These are phyloP conservation scores for Gossypium longicalyx DNA, from an alignment of 345 rosid genomes.

Conservation along the genomic window DNA sequence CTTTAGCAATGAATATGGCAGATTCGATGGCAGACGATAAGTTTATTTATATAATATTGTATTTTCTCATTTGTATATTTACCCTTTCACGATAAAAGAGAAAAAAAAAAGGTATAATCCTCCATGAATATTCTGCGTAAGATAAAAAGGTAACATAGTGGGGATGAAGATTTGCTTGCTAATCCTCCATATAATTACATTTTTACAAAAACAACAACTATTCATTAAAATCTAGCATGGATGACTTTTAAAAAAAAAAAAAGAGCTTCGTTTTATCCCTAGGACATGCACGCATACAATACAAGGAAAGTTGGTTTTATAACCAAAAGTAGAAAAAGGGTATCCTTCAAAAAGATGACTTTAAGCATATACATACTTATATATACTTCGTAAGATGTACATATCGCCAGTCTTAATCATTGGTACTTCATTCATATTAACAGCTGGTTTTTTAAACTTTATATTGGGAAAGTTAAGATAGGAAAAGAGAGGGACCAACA, in stretches of 20 bases:
- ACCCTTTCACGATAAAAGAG: neutral
- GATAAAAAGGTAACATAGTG: neutral
- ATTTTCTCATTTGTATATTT: neutral
- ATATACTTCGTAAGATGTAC: neutral
- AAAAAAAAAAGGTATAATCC: slow-evolving; percentile 18
- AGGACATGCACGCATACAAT: neutral
- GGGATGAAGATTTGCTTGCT: neutral
- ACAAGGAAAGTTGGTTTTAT: slow-evolving; percentile 1
- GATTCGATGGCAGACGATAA: neutral
- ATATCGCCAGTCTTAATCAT: neutral
- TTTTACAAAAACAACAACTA: too few species aligned
- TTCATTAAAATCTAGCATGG: neutral
- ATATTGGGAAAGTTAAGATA: neutral
- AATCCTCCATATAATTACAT: neutral
- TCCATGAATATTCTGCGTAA: slow-evolving; percentile 21
- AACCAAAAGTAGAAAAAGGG: slow-evolving; percentile 2
- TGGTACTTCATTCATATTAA: neutral
- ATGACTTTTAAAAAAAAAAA: neutral
- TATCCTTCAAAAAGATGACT: slow-evolving; percentile 24
- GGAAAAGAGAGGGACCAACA: neutral
- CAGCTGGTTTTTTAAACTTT: neutral
- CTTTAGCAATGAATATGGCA: neutral
- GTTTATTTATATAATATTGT: neutral
- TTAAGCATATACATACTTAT: slow-evolving; percentile 6
- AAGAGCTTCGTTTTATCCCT: too few species aligned